A percentile compares a stretch with the other conserved stretches of the same genome.
These are phyloP conservation scores for Dryadomyces quercivorus DNA, from an alignment of 2,329 filamentous ascomycete species.

Conservation along the genomic window DNA sequence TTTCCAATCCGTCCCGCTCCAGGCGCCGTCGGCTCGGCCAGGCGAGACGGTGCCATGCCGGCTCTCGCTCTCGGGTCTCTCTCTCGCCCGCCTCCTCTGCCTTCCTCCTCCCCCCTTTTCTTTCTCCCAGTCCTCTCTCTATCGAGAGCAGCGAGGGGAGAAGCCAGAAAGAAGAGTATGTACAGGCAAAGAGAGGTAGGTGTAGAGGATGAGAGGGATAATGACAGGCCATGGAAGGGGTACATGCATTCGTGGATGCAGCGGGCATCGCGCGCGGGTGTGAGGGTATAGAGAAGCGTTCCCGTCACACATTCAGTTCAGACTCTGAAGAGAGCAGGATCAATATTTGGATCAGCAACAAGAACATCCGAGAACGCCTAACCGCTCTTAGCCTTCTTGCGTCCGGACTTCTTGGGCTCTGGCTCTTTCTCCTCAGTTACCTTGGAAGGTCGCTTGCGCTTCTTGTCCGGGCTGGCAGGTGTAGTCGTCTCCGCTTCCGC, in stretches of 20 bases:
- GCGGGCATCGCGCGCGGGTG: not conserved
- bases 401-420: conserved; percentile 47
- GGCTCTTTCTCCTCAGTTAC: conserved; percentile 37
- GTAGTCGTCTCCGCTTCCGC: conserved; percentile 26
- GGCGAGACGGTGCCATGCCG: not conserved
- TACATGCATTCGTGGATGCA: not conserved
- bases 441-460: conserved; percentile 49
- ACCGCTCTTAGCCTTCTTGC: conserved; percentile 42
- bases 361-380: conserved; percentile 17
- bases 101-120: not conserved
- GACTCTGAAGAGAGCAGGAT: conserved; percentile 16
- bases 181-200: not conserved
- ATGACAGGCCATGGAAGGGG: not conserved
- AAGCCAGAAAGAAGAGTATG: not conserved
- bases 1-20: not conserved
- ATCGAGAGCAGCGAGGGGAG: too few species aligned
- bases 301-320: not conserved
- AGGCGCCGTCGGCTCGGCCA: not conserved
- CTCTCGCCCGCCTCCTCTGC: not conserved
- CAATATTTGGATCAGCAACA: conserved; percentile 17
- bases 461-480: conserved; percentile 47
- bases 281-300: not conserved
- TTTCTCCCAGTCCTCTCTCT: not conserved
- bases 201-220: not conserved
- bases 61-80: not conserved